A percentile compares a stretch with the other conserved stretches of the same genome.
Evolutionary conservation across 2,329 filamentous ascomycete species (phyloP).

Genomic region (Colletotrichum tropicale): DNA sequence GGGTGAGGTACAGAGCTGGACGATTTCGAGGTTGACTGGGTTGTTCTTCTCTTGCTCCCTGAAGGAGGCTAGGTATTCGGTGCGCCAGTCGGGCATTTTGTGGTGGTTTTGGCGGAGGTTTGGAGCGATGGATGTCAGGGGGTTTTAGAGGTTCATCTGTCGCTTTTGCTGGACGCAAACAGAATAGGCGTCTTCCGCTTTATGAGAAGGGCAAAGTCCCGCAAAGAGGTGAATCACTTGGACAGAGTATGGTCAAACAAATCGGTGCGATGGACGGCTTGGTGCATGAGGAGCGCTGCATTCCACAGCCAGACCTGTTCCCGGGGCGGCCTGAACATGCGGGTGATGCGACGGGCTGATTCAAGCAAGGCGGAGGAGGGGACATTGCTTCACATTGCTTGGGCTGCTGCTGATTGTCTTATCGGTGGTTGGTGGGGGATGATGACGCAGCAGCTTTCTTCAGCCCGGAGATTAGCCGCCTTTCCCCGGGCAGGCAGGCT

Average conservation of each 20-base stretch:
- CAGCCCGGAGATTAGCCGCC: constrained; percentile 12
- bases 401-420: neutral
- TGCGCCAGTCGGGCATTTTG: constrained; percentile 72
- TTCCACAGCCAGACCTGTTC: neutral
- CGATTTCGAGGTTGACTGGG: constrained; percentile 66
- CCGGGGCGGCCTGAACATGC: neutral
- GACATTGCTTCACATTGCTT: neutral
- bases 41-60: constrained; percentile 73
- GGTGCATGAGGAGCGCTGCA: neutral
- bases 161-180: neutral
- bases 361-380: neutral
- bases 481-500: neutral
- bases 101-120: neutral
- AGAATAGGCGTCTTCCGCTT: neutral
- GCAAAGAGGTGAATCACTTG: neutral
- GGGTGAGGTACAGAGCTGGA: constrained; percentile 73
- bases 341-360: neutral
- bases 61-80: constrained; percentile 80
- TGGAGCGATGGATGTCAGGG: neutral
- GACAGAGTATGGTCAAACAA: neutral
- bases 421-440: neutral
- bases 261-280: neutral
- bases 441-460: constrained; percentile 10
- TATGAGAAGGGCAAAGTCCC: neutral
- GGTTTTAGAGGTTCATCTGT: neutral